Conservation (phyloP, 2,329 filamentous ascomycete species). For the Fusarium brevicatenulatum region DNA sequence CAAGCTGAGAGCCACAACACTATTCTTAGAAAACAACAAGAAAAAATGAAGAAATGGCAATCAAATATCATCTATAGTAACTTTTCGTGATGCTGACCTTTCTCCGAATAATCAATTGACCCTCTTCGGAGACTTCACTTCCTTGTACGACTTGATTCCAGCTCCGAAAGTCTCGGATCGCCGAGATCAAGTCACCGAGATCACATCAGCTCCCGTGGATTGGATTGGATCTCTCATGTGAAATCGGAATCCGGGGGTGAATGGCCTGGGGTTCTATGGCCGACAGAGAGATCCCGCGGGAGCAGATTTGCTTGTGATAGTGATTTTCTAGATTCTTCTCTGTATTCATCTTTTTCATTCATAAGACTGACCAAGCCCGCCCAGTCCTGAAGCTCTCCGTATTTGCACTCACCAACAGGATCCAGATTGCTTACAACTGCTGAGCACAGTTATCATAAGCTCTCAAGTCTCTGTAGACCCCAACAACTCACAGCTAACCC, state of each 20-base stretch:
- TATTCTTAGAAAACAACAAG: not conserved
- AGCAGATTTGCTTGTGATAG: constrained; percentile 26
- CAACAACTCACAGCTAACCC: not conserved
- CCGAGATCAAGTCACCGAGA: constrained; percentile 26
- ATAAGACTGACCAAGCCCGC: not conserved
- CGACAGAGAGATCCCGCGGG: constrained; percentile 23
- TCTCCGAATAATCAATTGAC: not conserved
- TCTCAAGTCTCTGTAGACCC: not conserved
- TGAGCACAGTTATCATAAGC: constrained; percentile 1
- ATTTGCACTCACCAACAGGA: not conserved
- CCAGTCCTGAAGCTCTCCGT: not conserved
- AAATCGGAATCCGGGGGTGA: constrained; percentile 38
- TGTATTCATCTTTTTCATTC: not conserved
- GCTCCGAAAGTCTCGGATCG: constrained; percentile 23
- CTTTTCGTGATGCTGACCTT: not conserved
- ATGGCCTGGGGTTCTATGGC: constrained; percentile 20
- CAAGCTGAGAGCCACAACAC: constrained; percentile 1
- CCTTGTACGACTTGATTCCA: constrained; percentile 9
- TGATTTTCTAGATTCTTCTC: not conserved
- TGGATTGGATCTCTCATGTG: constrained; percentile 29
- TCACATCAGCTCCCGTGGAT: constrained; percentile 6
- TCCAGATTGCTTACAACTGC: constrained; percentile 6
- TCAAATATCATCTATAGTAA: not conserved
- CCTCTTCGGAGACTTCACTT: not conserved
- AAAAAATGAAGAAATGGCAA: not conserved